Percentiles rank a stretch among this genome's conserved stretches.
Conservation (phyloP, 163 green algal species). For the Prototheca cutis region DNA sequence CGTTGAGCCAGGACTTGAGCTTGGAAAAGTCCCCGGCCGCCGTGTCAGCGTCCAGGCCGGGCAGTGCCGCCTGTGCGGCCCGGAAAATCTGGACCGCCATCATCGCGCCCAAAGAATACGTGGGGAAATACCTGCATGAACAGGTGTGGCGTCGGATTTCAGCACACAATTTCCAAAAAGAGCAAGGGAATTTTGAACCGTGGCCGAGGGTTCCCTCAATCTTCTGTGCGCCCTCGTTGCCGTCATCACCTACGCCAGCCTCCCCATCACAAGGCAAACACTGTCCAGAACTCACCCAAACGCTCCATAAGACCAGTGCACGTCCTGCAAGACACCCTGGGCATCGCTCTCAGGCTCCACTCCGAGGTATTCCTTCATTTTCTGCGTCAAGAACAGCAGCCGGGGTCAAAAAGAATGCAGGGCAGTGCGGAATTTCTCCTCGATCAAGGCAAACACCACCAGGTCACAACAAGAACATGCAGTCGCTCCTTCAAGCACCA, state of each 20-base stretch:
- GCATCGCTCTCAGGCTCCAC: slow-evolving; percentile 48
- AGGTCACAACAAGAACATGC: too few species aligned
- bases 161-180: too few species aligned
- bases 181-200: too few species aligned
- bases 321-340: slow-evolving; percentile 72
- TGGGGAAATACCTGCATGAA: slow-evolving; percentile 72
- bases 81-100: slow-evolving; percentile 65
- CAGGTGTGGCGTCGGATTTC: not conserved
- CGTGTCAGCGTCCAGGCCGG: slow-evolving; percentile 54
- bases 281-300: slow-evolving; percentile 1
- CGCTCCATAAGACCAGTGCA: slow-evolving; percentile 58
- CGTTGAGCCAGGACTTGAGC: slow-evolving; percentile 69
- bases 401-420: too few species aligned
- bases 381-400: too few species aligned
- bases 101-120: slow-evolving; percentile 73
- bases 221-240: too few species aligned
- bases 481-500: too few species aligned
- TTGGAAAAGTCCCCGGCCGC: slow-evolving; percentile 57
- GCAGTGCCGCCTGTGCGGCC: slow-evolving; percentile 41
- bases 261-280: slow-evolving; percentile 6
- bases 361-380: slow-evolving; percentile 74
- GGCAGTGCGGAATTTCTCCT: too few species aligned
- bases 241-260: too few species aligned
- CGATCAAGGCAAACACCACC: too few species aligned
- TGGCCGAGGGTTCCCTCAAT: too few species aligned